A percentile compares a stretch with the other conserved stretches of the same genome.
These are phyloP conservation scores for Macroventuria anomochaeta DNA, from an alignment of 2,329 filamentous ascomycete genomes.

Conservation along the genomic window DNA sequence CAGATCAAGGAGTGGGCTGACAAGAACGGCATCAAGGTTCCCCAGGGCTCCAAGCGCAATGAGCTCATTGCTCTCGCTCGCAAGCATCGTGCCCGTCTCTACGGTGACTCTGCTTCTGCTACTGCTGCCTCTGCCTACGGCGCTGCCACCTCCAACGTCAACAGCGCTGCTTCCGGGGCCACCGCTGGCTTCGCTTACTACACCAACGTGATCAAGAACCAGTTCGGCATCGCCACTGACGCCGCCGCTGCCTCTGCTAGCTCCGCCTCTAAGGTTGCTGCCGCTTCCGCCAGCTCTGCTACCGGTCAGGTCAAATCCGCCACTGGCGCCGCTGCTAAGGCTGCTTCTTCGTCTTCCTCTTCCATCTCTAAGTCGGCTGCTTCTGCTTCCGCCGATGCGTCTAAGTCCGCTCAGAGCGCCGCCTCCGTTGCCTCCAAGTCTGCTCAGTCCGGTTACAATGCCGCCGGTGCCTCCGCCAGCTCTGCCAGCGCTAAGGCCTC, in stretches of 20 bases:
- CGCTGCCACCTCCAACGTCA: slow-evolving; percentile 60
- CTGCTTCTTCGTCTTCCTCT: slow-evolving; percentile 45
- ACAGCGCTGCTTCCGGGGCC: slow-evolving; percentile 77
- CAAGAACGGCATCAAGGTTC: slow-evolving; percentile 86
- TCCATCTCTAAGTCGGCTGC: slow-evolving; percentile 42
- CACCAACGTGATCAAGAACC: slow-evolving; percentile 51
- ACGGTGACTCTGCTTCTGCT: slow-evolving; percentile 72
- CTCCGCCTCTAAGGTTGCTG: slow-evolving; percentile 34
- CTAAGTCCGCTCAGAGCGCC: slow-evolving; percentile 42
- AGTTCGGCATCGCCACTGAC: slow-evolving; percentile 52
- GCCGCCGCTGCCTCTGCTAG: slow-evolving; percentile 32
- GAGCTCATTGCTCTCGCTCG: slow-evolving; percentile 89
- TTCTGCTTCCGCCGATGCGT: slow-evolving; percentile 41
- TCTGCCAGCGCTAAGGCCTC: slow-evolving; percentile 34
- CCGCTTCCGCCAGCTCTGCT: slow-evolving; percentile 30
- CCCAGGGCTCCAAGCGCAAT: slow-evolving; percentile 88
- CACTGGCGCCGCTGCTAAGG: slow-evolving; percentile 30
- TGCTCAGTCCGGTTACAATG: slow-evolving; percentile 41
- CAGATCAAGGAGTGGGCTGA: slow-evolving; percentile 92
- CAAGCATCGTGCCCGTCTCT: slow-evolving; percentile 78
- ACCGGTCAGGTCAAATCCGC: slow-evolving; percentile 35
- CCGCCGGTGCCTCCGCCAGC: slow-evolving; percentile 40
- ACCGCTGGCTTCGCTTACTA: slow-evolving; percentile 55
- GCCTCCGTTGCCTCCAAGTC: slow-evolving; percentile 45
- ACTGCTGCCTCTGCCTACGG: slow-evolving; percentile 57